A percentile compares a stretch with the other conserved stretches of the same genome.
phyloP scores from a whole-genome alignment of 345 rosid genomes.

The Acer saccharum region DNA sequence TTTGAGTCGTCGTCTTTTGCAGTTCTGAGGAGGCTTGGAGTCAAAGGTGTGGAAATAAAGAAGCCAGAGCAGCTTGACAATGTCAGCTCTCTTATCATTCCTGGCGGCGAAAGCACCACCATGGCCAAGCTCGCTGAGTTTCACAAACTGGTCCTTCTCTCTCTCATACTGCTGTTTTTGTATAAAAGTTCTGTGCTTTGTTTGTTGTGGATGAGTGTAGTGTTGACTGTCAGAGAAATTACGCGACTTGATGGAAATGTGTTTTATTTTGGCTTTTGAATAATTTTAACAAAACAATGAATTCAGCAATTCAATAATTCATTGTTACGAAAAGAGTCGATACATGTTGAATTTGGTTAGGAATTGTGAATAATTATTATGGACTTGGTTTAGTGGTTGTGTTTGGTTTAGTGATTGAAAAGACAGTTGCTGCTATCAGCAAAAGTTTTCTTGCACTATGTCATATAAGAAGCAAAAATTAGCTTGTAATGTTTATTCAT shows the following conservation, averaged over 20 bases:
- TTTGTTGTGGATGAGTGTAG: background rate
- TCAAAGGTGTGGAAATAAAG: constrained; percentile 83
- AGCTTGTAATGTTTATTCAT: background rate
- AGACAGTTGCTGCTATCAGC: background rate
- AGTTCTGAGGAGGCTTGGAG: constrained; percentile 81
- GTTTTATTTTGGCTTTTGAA: background rate
- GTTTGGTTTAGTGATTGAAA: background rate
- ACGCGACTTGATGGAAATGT: constrained; percentile 6
- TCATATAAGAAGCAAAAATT: background rate
- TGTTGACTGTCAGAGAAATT: background rate
- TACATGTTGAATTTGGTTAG: background rate
- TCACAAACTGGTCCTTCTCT: constrained; percentile 66
- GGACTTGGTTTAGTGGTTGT: background rate
- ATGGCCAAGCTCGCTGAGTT: constrained; percentile 97
- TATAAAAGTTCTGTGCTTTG: background rate
- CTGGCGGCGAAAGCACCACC: constrained; percentile 99
- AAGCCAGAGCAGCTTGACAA: constrained; percentile 78
- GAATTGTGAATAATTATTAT: background rate
- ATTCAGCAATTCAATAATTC: no score
- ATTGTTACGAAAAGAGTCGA: no score
- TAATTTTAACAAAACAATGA: no score
- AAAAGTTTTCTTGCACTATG: background rate
- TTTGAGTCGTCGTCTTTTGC: constrained; percentile 5
- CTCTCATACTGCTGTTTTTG: constrained; percentile 12
- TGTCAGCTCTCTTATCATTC: constrained; percentile 85